Evolutionary conservation across 2,329 filamentous ascomycete species (phyloP).

Genomic region (Cephalotrichum gorgonifer): DNA sequence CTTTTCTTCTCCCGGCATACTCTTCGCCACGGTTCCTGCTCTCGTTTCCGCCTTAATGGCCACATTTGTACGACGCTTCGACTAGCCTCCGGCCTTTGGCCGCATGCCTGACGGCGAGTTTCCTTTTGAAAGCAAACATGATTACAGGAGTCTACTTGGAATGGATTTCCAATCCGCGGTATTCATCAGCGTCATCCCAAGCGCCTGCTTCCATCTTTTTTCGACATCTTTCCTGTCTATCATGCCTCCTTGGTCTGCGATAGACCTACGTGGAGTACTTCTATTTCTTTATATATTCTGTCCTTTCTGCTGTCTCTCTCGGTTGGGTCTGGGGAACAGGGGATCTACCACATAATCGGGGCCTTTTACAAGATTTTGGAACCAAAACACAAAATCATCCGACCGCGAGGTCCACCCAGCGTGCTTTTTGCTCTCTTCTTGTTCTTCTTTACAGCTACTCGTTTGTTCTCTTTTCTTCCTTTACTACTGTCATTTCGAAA

Average conservation of each 20-base stretch:
- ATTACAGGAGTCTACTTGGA: not conserved
- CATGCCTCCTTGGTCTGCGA: no score
- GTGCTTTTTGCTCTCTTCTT: not conserved
- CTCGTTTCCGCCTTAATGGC: constrained; percentile 6
- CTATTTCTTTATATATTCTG: no score
- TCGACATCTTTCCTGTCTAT: no score
- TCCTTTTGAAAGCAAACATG: not conserved
- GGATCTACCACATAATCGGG: constrained; percentile 4
- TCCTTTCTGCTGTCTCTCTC: no score
- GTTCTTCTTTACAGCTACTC: not conserved
- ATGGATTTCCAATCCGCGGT: not conserved
- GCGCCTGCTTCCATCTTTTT: not conserved
- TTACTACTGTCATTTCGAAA: not conserved
- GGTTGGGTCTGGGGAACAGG: not conserved
- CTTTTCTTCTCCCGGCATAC: constrained; percentile 11
- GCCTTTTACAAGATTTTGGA: constrained; percentile 1
- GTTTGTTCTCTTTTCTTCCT: not conserved
- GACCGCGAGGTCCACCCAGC: constrained; percentile 5
- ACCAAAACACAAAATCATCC: not conserved
- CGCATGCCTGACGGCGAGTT: not conserved
- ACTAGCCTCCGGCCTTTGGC: not conserved
- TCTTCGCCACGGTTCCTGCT: not conserved
- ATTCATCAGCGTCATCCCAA: not conserved
- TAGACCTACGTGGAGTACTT: no score
- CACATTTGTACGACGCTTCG: constrained; percentile 9